phyloP scores from a whole-genome alignment of 176 grass and related monocot species.

The Oryza punctata region DNA sequence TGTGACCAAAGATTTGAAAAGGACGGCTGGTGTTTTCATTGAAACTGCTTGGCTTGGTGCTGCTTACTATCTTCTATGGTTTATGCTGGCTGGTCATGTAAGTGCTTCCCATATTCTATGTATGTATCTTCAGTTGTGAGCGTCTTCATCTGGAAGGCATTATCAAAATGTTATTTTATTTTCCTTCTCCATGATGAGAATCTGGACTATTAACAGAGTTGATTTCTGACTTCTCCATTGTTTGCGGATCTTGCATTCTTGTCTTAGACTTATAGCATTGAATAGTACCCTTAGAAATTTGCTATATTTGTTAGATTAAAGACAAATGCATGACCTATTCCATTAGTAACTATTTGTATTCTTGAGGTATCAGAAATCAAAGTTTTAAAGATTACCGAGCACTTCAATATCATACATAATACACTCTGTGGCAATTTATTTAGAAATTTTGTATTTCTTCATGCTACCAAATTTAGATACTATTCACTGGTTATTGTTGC shows the following conservation, averaged over 20 bases:
- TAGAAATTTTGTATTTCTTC: not conserved
- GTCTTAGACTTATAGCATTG: not conserved
- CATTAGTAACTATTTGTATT: not conserved
- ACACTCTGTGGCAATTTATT: not conserved
- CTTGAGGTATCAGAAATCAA: not conserved
- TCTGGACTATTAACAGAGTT: not conserved
- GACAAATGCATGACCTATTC: not conserved
- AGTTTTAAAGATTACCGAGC: not conserved
- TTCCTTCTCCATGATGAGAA: not conserved
- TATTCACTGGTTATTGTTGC: not conserved
- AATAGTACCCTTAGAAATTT: not conserved
- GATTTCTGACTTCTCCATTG: not conserved
- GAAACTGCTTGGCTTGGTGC: constrained; percentile 96
- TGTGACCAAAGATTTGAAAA: constrained; percentile 80
- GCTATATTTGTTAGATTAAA: not conserved
- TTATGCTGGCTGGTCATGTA: constrained; percentile 96
- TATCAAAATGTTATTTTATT: not conserved
- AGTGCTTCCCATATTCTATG: constrained; percentile 31
- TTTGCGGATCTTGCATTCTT: not conserved
- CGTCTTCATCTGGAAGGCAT: not conserved
- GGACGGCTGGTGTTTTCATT: constrained; percentile 90
- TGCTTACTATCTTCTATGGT: constrained; percentile 94
- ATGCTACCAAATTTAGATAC: not conserved
- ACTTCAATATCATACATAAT: constrained; percentile 11
- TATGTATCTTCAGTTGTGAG: constrained; percentile 2